These are phyloP conservation scores for Penicillium maclennaniae DNA, from an alignment of 495 filamentous ascomycete species.

Conservation along the genomic window DNA sequence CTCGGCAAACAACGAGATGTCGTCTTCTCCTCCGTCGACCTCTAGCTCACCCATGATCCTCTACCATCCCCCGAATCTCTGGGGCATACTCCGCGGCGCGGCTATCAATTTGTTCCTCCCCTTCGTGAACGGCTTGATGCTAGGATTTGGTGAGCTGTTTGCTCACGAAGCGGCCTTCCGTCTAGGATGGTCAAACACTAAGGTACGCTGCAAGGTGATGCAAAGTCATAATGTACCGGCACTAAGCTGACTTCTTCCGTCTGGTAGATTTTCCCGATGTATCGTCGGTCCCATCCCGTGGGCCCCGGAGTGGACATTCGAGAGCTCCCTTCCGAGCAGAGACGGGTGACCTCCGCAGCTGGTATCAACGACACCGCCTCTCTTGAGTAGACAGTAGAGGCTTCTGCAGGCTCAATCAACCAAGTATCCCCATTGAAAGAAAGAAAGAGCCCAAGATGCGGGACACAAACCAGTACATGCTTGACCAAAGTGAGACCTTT, in stretches of 20 bases:
- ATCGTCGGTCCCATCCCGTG: conserved; percentile 53
- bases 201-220: conserved; percentile 53
- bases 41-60: conserved; percentile 76
- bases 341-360: conserved; percentile 29
- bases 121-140: conserved; percentile 97
- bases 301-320: conserved; percentile 65
- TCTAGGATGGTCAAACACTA: conserved; percentile 88
- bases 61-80: conserved; percentile 83
- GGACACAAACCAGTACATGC: conserved; percentile 21
- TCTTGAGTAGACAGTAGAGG: conserved; percentile 21
- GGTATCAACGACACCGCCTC: conserved; percentile 48
- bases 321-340: conserved; percentile 48
- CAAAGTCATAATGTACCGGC: not conserved
- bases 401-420: not conserved
- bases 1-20: conserved; percentile 61
- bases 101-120: conserved; percentile 93
- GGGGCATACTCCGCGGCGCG: conserved; percentile 78
- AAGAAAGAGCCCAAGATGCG: conserved; percentile 14
- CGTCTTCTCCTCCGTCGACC: conserved; percentile 58
- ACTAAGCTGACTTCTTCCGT: not conserved
- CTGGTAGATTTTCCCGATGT: conserved; percentile 60
- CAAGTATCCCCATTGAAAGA: not conserved
- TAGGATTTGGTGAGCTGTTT: conserved; percentile 94
- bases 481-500: conserved; percentile 20
- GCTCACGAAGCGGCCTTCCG: conserved; percentile 93